phyloP scores from a whole-genome alignment of 2,329 filamentous ascomycete genomes.

The Neopestalotiopsis rosae region DNA sequence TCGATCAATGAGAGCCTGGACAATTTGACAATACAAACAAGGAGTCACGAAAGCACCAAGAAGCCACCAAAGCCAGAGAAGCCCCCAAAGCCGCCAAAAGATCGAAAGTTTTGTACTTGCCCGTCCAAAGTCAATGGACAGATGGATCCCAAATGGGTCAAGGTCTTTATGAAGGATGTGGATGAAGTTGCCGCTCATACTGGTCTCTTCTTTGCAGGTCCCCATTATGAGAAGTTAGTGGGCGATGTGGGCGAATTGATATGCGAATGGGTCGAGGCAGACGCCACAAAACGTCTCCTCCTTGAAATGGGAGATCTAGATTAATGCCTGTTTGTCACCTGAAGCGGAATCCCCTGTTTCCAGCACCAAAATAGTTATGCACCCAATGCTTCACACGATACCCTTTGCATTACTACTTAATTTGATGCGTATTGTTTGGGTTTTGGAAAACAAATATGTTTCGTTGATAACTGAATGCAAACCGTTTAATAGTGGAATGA shows the following conservation, averaged over 20 bases:
- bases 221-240: constrained; percentile 79
- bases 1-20: neutral
- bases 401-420: neutral
- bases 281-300: constrained; percentile 51
- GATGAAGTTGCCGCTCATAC: constrained; percentile 89
- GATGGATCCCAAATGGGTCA: constrained; percentile 75
- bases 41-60: neutral
- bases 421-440: neutral
- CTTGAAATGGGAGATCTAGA: constrained; percentile 29
- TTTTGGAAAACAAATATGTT: neutral
- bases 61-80: constrained; percentile 21
- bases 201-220: constrained; percentile 75
- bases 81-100: constrained; percentile 48
- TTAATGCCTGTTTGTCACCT: neutral
- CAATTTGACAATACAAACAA: neutral
- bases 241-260: constrained; percentile 73
- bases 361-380: neutral
- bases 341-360: neutral
- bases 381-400: neutral
- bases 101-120: constrained; percentile 80
- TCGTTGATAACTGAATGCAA: too few species aligned
- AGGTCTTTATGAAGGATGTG: constrained; percentile 80
- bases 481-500: too few species aligned
- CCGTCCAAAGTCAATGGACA: constrained; percentile 60
- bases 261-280: constrained; percentile 72